Evolutionary conservation across 495 filamentous ascomycete species (phyloP), one percentile per base, ranked within the genome.

Genomic region (Penicillium taxi): DNA sequence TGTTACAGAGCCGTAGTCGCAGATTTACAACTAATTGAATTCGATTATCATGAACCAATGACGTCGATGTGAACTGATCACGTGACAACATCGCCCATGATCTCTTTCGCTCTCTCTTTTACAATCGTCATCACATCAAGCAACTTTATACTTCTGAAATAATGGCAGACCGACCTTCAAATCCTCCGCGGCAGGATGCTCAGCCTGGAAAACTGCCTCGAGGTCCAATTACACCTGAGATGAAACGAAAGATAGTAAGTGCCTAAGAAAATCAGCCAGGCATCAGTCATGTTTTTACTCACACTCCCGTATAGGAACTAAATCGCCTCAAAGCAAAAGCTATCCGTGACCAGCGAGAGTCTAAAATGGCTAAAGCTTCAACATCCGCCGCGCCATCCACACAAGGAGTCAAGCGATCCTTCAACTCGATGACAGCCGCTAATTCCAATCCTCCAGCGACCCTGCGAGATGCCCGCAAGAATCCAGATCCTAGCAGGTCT

Each of bases 251-350:
- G 48, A 83, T 84, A 35, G 81, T 84, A 66, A 51, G 66, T 63
- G n/a, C 14, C 13, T 22, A 21, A 11, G 18, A 23, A 45, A 14
- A 3, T 26, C 23, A 5, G 12, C 17, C 5, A 3, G 32, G 18
- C 21, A n/a, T 2, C 26, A 23, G 11, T 6, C 8, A 35, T 17
- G 12, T 20, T 14, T 14, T 4, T 32, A 15, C 4, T 8, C 5
- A 0, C 16, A n/a, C 20, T 4, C 4, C 8, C 8, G 11, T 3
- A 9, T 37, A 95, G 88, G 91, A 96, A 76, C 73, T 86, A 48
- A 90, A 81, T 48, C 82, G 93, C 26, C 78, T 95, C 27, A 84
- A 79, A 69, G 93, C 91, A 21, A 96, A 95, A 72, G 89, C 87
- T 12, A 65, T 89, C 26, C 82, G 84, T 14, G 78, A 84, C 46